Evolutionary conservation across 768 basidiomycete species (phyloP).

Genomic region (Boletus sp.): DNA sequence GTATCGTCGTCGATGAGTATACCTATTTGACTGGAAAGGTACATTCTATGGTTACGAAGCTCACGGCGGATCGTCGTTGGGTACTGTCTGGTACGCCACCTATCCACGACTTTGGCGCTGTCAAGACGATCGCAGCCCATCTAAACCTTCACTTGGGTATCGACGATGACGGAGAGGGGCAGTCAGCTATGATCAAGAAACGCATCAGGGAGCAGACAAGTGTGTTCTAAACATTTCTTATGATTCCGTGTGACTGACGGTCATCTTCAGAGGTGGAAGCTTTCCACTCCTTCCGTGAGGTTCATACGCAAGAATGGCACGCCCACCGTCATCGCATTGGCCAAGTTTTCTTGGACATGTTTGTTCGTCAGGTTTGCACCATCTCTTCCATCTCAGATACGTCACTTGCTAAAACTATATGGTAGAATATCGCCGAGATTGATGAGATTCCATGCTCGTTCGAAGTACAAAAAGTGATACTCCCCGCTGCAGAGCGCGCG

Average conservation of each 20-base stretch:
- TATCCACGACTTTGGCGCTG: conserved; percentile 81
- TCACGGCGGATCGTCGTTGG: conserved; percentile 83
- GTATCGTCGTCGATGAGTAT: conserved; percentile 91
- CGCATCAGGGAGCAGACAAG: conserved; percentile 82
- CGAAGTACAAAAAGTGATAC: conserved; percentile 58
- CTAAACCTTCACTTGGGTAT: conserved; percentile 88
- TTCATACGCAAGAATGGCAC: conserved; percentile 91
- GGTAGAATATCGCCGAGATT: conserved; percentile 91
- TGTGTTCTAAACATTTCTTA: conserved; percentile 28
- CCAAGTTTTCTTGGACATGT: conserved; percentile 76
- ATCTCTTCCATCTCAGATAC: not conserved
- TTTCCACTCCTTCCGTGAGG: conserved; percentile 96
- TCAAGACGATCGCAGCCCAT: conserved; percentile 89
- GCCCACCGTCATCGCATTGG: conserved; percentile 79
- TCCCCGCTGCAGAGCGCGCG: conserved; percentile 91
- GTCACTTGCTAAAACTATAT: conserved; percentile 7
- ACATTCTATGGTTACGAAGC: conserved; percentile 70
- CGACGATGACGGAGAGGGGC: conserved; percentile 82
- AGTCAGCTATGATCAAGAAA: conserved; percentile 72
- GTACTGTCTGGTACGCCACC: conserved; percentile 97
- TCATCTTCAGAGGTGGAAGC: conserved; percentile 67
- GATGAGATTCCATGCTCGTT: conserved; percentile 86
- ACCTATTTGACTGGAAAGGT: conserved; percentile 84
- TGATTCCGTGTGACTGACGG: conserved; percentile 16
- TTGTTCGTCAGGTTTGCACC: conserved; percentile 72